Percentiles rank a stretch among this genome's conserved stretches.
These are phyloP conservation scores for Nelumbo lutea DNA, from an alignment of 164 flowering plant species.

Conservation along the genomic window DNA sequence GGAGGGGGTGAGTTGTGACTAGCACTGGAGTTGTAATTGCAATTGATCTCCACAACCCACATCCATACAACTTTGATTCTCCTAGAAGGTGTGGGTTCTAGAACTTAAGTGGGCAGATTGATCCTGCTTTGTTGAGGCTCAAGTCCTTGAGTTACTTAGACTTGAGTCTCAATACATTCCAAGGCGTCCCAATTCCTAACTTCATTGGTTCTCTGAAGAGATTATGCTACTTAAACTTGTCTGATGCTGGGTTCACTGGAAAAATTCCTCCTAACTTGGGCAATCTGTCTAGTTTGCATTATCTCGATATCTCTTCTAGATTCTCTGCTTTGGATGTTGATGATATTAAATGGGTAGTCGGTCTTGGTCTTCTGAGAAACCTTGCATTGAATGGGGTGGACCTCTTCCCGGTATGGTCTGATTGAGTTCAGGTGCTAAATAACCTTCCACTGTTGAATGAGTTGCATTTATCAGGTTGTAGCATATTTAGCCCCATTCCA, in stretches of 20 bases:
- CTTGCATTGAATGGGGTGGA: constrained; percentile 20
- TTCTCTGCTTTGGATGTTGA: constrained; percentile 2
- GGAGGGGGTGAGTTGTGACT: constrained; percentile 22
- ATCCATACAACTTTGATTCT: constrained; percentile 8
- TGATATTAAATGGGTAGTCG: constrained; percentile 25
- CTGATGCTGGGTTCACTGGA: constrained; percentile 26
- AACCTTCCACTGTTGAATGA: constrained; percentile 16
- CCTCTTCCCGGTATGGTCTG: constrained; percentile 15
- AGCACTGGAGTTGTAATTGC: constrained; percentile 19
- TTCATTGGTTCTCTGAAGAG: constrained; percentile 25
- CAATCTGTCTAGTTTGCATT: constrained; percentile 22
- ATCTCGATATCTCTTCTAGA: constrained; percentile 22
- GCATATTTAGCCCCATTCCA: constrained; percentile 14
- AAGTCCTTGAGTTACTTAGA: constrained; percentile 23
- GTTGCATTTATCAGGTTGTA: constrained; percentile 22
- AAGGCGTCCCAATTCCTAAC: constrained; percentile 22
- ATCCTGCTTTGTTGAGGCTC: constrained; percentile 26
- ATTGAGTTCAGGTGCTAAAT: constrained; percentile 12
- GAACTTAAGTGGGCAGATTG: constrained; percentile 32
- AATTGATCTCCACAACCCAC: constrained; percentile 27
- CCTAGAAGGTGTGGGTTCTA: constrained; percentile 22
- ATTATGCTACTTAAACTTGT: constrained; percentile 26
- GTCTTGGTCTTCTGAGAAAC: constrained; percentile 19
- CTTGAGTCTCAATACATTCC: constrained; percentile 28
- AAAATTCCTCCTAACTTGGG: constrained; percentile 24